Base-by-base conservation (phyloP, 2,329 filamentous ascomycete genomes). In the Penicillium sp. region DNA sequence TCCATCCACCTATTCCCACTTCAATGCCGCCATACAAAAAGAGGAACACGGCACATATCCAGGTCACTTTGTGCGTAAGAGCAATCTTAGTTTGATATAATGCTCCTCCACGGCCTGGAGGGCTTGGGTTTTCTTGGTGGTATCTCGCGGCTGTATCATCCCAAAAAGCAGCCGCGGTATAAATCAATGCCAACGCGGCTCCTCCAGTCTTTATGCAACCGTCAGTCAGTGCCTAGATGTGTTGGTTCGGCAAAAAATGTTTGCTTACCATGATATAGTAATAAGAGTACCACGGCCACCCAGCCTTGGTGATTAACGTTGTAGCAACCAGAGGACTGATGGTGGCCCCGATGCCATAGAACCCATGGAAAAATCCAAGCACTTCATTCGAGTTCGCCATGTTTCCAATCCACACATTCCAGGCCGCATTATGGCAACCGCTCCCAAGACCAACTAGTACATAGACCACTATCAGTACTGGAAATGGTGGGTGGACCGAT, bases 371-470 rank as follows among this genome's bases (percentile, higher is more conserved):
- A 54, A 91, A 79, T 1, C 89, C 89, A 1, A 91, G 80, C 0
- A 92, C 77, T 66, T 90, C 85, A 67, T 92, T 91, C 11, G 87
- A 83, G 54, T 83, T 83, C 7, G 82, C 79, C 85, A 92, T 88
- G 63, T 85, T 86, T 11, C 88, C 89, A n/a, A 84, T 79, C 79
- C 81, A 83, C 0, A 81, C 80, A 58, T 82, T 83, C 76, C 81
- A 84, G 13, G 77, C 82, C 0, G 81, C 80, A 60, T 85, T 72
- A 24, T 70, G 67, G 9, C 73, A 59, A 1, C 71, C 72, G 42
- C 73, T 72, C 7, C 72, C 73, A 31, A 74, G 60, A 0, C 72
- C 73, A 8, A 67, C 67, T 16, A 75, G 60, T 42, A 72, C 64
- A 51, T 71, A 75, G 36, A 65, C 64, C 5, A 67, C 53, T 8